These are phyloP conservation scores for Cyclocybe aegerita DNA, from an alignment of 768 basidiomycete species.

Conservation along the genomic window DNA sequence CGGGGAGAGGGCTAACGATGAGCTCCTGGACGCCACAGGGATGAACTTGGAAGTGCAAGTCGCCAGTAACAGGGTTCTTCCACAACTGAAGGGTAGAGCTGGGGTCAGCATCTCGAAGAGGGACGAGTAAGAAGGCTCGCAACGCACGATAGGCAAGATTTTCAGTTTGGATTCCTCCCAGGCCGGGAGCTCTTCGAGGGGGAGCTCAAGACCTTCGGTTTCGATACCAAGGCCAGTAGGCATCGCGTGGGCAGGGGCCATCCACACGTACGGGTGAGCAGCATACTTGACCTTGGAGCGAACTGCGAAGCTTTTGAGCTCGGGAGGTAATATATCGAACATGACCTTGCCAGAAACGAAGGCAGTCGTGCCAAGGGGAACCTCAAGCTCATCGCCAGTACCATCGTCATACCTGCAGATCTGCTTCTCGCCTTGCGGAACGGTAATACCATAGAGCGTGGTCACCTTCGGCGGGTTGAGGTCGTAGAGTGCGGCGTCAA, in stretches of 20 bases:
- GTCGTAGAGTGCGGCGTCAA: slow-evolving; percentile 84
- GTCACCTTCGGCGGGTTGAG: slow-evolving; percentile 81
- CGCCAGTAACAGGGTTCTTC: slow-evolving; percentile 89
- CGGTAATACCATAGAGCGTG: slow-evolving; percentile 75
- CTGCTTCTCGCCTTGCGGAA: slow-evolving; percentile 69
- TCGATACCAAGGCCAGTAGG: slow-evolving; percentile 85
- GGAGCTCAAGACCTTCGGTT: slow-evolving; percentile 70
- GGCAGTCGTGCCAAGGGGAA: slow-evolving; percentile 85
- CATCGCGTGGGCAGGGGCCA: slow-evolving; percentile 72
- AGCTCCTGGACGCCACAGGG: slow-evolving; percentile 74
- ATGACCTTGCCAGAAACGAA: slow-evolving; percentile 81
- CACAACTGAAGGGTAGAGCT: slow-evolving; percentile 52
- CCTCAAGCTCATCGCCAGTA: slow-evolving; percentile 77
- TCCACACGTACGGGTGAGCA: slow-evolving; percentile 91
- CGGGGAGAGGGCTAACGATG: slow-evolving; percentile 71
- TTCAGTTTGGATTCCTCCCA: slow-evolving; percentile 82
- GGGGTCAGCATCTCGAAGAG: slow-evolving; percentile 2
- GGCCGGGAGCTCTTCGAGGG: slow-evolving; percentile 65
- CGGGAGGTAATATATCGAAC: slow-evolving; percentile 74
- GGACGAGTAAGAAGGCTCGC: slow-evolving; percentile 21
- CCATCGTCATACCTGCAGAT: slow-evolving; percentile 81
- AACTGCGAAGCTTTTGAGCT: slow-evolving; percentile 79
- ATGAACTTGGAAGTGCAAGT: slow-evolving; percentile 88
- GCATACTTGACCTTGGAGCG: slow-evolving; percentile 74
- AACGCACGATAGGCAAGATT: slow-evolving; percentile 58